Evolutionary conservation across 345 rosid species (phyloP).

Genomic region (Linum lewisii): DNA sequence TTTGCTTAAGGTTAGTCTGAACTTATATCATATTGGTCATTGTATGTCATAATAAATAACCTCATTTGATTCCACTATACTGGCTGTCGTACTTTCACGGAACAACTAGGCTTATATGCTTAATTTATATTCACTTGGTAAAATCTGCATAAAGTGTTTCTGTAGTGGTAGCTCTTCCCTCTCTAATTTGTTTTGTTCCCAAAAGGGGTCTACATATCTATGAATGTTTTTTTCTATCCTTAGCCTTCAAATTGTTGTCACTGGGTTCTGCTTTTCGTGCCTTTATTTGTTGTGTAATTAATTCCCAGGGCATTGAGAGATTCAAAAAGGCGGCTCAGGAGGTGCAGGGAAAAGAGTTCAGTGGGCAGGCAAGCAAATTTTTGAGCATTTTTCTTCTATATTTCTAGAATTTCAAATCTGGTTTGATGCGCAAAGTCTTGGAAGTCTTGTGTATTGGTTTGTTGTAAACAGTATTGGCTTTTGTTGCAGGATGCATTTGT

Average conservation of each 20-base stretch:
- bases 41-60: neutral
- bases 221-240: neutral
- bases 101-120: too few relatives aligned
- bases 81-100: too few relatives aligned
- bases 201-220: neutral
- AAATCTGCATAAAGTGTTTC: too few relatives aligned
- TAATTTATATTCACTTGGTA: too few relatives aligned
- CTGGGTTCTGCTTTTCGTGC: neutral
- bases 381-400: neutral
- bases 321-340: slow-evolving; percentile 85
- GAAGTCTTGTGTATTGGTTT: neutral
- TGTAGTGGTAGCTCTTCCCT: neutral
- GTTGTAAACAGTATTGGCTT: slow-evolving; percentile 1
- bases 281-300: slow-evolving; percentile 13
- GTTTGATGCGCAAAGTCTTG: neutral
- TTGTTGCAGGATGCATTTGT: slow-evolving; percentile 82
- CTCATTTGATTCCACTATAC: too few relatives aligned
- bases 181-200: neutral
- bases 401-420: slow-evolving; percentile 2
- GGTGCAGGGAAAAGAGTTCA: slow-evolving; percentile 57
- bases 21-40: neutral
- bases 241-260: too few relatives aligned
- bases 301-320: slow-evolving; percentile 78
- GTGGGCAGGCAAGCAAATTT: slow-evolving; percentile 55
- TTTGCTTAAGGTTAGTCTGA: slow-evolving; percentile 51